Evolutionary conservation across 2,329 filamentous ascomycete genomes (phyloP).

Genomic region (Ophiocordyceps camponoti-floridani): DNA sequence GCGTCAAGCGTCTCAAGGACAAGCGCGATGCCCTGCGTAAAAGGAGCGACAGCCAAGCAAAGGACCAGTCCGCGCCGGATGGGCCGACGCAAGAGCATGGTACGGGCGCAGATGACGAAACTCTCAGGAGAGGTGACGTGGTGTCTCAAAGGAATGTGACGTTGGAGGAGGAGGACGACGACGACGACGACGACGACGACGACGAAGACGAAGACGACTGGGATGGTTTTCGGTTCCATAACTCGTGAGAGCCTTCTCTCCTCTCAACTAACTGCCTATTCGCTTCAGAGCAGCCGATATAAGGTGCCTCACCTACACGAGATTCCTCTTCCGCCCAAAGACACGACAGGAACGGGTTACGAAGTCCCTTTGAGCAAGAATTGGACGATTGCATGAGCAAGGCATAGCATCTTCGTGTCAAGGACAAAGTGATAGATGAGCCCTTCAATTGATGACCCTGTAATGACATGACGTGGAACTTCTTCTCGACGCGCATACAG

Average conservation of each 20-base stretch:
- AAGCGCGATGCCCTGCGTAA: conserved; percentile 44
- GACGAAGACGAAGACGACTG: conserved; percentile 36
- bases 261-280: neutral
- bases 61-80: conserved; percentile 8
- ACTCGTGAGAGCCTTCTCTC: conserved; percentile 1
- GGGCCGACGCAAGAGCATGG: conserved; percentile 1
- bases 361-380: too few relatives aligned
- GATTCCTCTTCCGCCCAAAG: neutral
- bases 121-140: neutral
- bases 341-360: too few relatives aligned
- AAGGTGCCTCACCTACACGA: neutral
- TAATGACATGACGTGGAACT: neutral
- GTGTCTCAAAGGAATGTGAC: neutral
- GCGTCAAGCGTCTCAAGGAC: conserved; percentile 50
- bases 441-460: neutral
- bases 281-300: too few relatives aligned
- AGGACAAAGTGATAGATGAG: neutral
- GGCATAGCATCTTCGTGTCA: too few relatives aligned
- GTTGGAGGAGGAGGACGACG: conserved; percentile 2
- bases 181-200: conserved; percentile 30
- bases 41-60: conserved; percentile 11
- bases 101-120: neutral
- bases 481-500: neutral
- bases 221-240: conserved; percentile 36
- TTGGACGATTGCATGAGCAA: too few relatives aligned